These are phyloP conservation scores for Cerioporus squamosus DNA, from an alignment of 1,284 basidiomycete species.

Conservation along the genomic window DNA sequence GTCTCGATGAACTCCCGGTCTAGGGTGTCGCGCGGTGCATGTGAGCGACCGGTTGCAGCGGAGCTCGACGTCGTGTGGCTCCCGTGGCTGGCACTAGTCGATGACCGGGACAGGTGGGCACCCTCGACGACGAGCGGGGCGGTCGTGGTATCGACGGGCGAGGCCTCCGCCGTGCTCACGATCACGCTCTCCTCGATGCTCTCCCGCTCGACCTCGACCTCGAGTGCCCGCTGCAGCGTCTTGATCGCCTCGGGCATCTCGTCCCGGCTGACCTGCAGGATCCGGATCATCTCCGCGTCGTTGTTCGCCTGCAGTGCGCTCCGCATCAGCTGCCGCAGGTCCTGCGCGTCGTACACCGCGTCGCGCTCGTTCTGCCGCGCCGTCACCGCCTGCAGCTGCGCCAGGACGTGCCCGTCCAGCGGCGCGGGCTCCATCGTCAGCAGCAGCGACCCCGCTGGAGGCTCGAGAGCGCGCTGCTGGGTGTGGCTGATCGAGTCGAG, in stretches of 20 bases:
- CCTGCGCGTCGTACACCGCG: constrained; percentile 54
- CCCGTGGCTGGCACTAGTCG: constrained; percentile 24
- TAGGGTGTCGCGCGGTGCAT: constrained; percentile 35
- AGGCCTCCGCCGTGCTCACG: constrained; percentile 1
- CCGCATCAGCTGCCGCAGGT: constrained; percentile 62
- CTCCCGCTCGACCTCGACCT: constrained; percentile 49
- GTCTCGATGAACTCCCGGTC: constrained; percentile 52
- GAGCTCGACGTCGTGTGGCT: constrained; percentile 19
- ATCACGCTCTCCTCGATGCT: constrained; percentile 18
- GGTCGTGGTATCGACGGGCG: background rate
- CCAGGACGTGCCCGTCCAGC: constrained; percentile 14
- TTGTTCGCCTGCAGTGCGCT: constrained; percentile 57
- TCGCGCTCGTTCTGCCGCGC: constrained; percentile 59
- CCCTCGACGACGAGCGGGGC: constrained; percentile 5
- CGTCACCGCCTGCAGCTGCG: constrained; percentile 27
- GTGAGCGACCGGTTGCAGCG: constrained; percentile 6
- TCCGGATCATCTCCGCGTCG: constrained; percentile 67
- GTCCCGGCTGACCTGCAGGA: constrained; percentile 64
- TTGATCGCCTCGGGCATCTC: constrained; percentile 83
- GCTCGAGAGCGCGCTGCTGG: constrained; percentile 2
- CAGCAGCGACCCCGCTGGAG: constrained; percentile 17
- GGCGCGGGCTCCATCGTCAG: constrained; percentile 21
- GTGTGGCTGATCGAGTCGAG: constrained; percentile 24
- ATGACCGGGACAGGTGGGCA: constrained; percentile 21
- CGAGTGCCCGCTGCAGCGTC: constrained; percentile 72